Evolutionary conservation across 352 stramenopile species (phyloP).

Genomic region (Phytophthora colocasiae): DNA sequence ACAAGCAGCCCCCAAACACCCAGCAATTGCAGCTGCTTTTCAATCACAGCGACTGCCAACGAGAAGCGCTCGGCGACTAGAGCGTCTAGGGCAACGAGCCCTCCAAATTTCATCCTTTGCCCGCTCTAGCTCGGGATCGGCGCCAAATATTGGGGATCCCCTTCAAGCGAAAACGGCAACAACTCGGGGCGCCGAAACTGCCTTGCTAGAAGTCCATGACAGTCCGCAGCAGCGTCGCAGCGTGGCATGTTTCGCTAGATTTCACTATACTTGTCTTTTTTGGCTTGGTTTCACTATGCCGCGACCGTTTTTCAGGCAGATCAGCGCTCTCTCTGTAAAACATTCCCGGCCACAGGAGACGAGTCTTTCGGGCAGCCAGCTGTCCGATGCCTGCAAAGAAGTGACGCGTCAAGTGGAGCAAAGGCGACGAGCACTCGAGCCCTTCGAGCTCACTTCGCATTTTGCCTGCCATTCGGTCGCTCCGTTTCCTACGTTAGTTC

Average conservation of each 20-base stretch:
- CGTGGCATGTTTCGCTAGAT: neutral
- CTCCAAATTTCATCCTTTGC: constrained; percentile 16
- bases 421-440: constrained; percentile 1
- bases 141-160: constrained; percentile 27
- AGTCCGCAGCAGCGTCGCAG: constrained; percentile 4
- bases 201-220: neutral
- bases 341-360: no score
- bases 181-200: constrained; percentile 3
- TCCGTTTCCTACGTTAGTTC: no score
- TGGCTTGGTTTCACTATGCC: constrained; percentile 5
- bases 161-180: neutral
- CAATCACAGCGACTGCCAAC: neutral
- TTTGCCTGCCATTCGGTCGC: constrained; percentile 13
- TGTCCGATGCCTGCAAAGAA: constrained; percentile 14
- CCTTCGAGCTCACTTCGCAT: constrained; percentile 30
- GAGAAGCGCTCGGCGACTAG: neutral
- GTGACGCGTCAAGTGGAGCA: constrained; percentile 16
- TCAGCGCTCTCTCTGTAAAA: no score
- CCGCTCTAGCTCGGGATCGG: constrained; percentile 17
- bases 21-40: constrained; percentile 36
- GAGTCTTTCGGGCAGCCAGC: neutral
- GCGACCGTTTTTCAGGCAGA: constrained; percentile 13
- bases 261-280: neutral
- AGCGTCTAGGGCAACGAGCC: constrained; percentile 1
- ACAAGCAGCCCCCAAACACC: constrained; percentile 29